Conservation (phyloP, 257 asterid species). For the Rubia yunnanensis region DNA sequence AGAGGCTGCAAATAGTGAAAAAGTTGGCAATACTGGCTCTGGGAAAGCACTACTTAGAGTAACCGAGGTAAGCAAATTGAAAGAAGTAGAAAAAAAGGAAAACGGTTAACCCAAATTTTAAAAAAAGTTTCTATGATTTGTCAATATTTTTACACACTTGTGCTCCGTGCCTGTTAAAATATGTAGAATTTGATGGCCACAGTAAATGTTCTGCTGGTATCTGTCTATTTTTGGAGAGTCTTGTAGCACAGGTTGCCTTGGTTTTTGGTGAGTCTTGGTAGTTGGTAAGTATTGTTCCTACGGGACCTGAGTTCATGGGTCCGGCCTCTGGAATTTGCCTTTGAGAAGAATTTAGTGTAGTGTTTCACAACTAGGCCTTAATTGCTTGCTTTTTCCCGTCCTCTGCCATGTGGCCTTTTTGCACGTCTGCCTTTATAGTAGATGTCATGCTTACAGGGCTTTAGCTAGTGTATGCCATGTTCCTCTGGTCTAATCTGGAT, state of each 20-base stretch:
- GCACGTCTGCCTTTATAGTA: neutral
- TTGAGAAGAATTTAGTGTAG: neutral
- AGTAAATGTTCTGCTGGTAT: neutral
- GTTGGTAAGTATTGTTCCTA: neutral
- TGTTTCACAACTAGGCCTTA: too few relatives aligned
- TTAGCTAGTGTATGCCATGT: neutral
- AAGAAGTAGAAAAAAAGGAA: too few relatives aligned
- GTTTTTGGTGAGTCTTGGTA: neutral
- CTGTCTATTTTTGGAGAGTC: neutral
- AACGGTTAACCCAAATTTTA: too few relatives aligned
- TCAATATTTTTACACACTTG: too few relatives aligned
- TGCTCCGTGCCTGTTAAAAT: too few relatives aligned
- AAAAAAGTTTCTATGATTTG: too few relatives aligned
- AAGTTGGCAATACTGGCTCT: constrained; percentile 41
- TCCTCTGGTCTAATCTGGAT: neutral
- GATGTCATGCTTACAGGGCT: neutral
- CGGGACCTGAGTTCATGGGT: neutral
- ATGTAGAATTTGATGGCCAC: neutral
- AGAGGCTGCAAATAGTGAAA: constrained; percentile 61
- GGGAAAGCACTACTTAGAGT: constrained; percentile 83
- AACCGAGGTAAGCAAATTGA: constrained; percentile 57
- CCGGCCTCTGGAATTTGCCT: too few relatives aligned
- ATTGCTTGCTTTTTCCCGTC: neutral
- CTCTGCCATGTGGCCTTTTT: neutral
- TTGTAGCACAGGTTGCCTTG: neutral